phyloP scores from a whole-genome alignment of 1,284 basidiomycete species.

The Salmacisia buchloeana region DNA sequence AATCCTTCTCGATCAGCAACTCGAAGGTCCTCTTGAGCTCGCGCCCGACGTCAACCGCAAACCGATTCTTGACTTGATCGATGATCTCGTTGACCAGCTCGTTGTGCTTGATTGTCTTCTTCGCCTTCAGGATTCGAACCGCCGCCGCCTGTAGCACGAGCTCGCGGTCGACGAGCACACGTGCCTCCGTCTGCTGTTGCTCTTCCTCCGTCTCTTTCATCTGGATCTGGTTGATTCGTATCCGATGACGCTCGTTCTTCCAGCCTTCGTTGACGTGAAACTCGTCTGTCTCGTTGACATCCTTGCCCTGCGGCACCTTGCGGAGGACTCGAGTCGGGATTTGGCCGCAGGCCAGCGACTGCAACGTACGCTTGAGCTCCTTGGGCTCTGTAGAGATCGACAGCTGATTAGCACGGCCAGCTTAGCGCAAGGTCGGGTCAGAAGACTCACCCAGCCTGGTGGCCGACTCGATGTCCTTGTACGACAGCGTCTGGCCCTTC shows the following conservation, averaged over 20 bases:
- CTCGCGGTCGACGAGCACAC: slow-evolving; percentile 80
- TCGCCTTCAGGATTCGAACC: slow-evolving; percentile 49
- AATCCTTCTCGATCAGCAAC: slow-evolving; percentile 23
- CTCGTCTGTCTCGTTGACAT: slow-evolving; percentile 69
- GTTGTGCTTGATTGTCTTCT: slow-evolving; percentile 40
- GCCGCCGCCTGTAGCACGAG: slow-evolving; percentile 85
- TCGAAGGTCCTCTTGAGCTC: slow-evolving; percentile 49
- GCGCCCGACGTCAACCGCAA: slow-evolving; percentile 33
- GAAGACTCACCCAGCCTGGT: not conserved
- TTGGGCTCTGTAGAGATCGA: slow-evolving; percentile 18
- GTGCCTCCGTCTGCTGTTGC: slow-evolving; percentile 70
- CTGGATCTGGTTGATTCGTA: slow-evolving; percentile 95
- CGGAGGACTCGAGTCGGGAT: slow-evolving; percentile 70
- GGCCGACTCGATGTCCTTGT: slow-evolving; percentile 58
- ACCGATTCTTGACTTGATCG: slow-evolving; percentile 35
- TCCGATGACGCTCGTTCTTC: slow-evolving; percentile 68
- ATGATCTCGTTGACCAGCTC: slow-evolving; percentile 45
- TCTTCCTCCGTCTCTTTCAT: slow-evolving; percentile 89
- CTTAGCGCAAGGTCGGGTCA: not conserved
- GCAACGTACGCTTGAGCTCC: slow-evolving; percentile 76
- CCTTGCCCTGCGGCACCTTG: slow-evolving; percentile 72
- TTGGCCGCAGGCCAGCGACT: slow-evolving; percentile 83
- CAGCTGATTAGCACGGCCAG: not conserved
- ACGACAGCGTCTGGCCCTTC: slow-evolving; percentile 57
- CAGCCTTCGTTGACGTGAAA: slow-evolving; percentile 81